Evolutionary conservation across 768 basidiomycete genomes (phyloP), one percentile per base, ranked within the genome.

Genomic region (Cyclocybe cylindracea): DNA sequence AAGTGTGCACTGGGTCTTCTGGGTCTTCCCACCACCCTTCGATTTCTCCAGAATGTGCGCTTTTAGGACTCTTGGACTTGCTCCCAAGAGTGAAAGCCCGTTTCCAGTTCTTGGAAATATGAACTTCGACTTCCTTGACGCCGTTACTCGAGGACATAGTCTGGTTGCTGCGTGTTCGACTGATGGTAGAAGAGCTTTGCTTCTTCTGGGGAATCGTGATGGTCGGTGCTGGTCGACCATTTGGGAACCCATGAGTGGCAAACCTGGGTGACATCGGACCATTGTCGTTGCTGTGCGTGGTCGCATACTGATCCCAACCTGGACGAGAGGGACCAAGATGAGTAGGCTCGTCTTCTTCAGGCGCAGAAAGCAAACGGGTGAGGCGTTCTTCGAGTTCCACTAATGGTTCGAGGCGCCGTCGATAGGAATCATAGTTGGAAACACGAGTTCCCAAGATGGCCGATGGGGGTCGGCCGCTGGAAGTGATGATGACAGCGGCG

Each of bases 11-110:
- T 36, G 89, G 89, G 66, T 91, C 89, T 5, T 84, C 79, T 24
- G 87, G 89, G 70, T 93, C 88, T 68, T 89, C 88, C 88, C 88
- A 89, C 89, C 89, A 91, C 32, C 86, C 86, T 61, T 80, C 80
- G 45, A 89, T 80, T 69, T 88, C 85, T 47, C 85, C 83, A 29
- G 87, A 80, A 65, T 86, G 81, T 24, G 80, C 78, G 55, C 79
- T 84, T 73, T 87, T 87, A 6, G 85, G 85, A 61, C 83, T 85
- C 69, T 82, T 85, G 39, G 82, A 79, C 61, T 66, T 78, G 49
- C 74, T 78, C 10, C 82, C 79, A 18, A 88, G 74, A 39, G 79
- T 71, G 59, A 88, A 85, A 0, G 80, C 71, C 64, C 83, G 83
- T 69, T 86, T 88, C 87, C 86, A 89, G 54, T 86, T 84, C 13